Evolutionary conservation across 345 rosid species (phyloP), one percentile per base, ranked within the genome.

Genomic region (Arabis alpina): DNA sequence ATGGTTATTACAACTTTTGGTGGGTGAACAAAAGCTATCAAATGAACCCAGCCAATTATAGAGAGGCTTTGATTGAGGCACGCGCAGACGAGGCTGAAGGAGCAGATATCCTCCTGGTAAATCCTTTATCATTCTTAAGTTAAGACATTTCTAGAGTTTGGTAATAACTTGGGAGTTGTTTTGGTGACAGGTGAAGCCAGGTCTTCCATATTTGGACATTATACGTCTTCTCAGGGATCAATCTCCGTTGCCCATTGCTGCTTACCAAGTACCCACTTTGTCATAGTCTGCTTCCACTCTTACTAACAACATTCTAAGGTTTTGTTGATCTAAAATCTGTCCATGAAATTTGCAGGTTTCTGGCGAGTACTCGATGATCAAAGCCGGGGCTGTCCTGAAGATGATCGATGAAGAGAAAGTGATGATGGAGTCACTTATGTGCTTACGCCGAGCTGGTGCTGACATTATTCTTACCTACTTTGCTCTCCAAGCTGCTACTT

Each of bases 361-460:
- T 42, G 99, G 99, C 23, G 97, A 94, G 72, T 94, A 94, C 81
- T 91, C 99, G 1, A 94, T 94, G 95, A 94, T 94, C 50, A 94
- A 91, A 73, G 97, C 96, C 10, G 96, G 93, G 3, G 96, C 91
- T 45, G 90, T 80, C 59, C 81, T 91, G 71, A 91, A 89, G 79
- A 94, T 94, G 99, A 91, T 94, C 4, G 99, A 94, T 25, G 99
- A 94, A 65, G 96, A 94, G 79, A 85, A 73, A 76, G 97, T 94
- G 3, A 94, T 91, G 99, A 84, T 94, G 96, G 97, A 94, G 72
- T 94, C 99, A 6, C 77, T 94, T 64, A 82, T 77, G 89, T 94
- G 99, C 68, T 85, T 94, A 53, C 84, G 97, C 45, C 78, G 97
- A 34, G 99, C 96, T 54, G 97, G 99, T 42, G 96, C 97, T 0